Evolutionary conservation across 805 yeast genomes (phyloP).

Genomic region (Nakazawaea populi): DNA sequence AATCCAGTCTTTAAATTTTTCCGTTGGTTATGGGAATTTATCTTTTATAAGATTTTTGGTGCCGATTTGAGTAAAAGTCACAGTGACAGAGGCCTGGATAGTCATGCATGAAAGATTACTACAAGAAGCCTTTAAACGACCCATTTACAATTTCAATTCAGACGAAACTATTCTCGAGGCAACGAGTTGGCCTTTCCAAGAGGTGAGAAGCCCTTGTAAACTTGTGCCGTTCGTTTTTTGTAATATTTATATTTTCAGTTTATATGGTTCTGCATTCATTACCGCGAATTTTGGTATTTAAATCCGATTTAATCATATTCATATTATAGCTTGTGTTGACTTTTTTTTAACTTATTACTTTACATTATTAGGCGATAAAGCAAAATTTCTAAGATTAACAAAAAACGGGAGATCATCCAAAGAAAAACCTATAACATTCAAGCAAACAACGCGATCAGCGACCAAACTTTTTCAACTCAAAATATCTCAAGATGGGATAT

Average conservation of each 20-base stretch:
- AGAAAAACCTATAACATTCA: neutral
- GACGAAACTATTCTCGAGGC: no score
- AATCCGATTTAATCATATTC: neutral
- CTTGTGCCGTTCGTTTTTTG: neutral
- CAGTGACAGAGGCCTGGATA: neutral
- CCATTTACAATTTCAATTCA: no score
- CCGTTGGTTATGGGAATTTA: conserved; percentile 4
- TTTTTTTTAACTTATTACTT: neutral
- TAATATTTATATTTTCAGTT: neutral
- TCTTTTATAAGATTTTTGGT: conserved; percentile 1
- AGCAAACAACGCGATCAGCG: conserved; percentile 14
- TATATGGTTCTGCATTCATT: neutral
- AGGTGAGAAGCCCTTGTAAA: no score
- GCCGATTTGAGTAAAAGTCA: neutral
- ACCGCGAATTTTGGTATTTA: neutral
- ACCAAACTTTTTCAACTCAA: conserved; percentile 55
- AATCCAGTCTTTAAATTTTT: neutral
- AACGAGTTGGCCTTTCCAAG: neutral
- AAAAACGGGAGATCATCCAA: neutral
- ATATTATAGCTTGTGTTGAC: neutral
- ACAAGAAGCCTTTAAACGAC: no score
- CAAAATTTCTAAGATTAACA: no score
- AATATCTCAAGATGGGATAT: conserved; percentile 61
- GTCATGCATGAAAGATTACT: no score
- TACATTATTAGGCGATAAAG: neutral